Evolutionary conservation across 495 filamentous ascomycete genomes (phyloP), one percentile per base, ranked within the genome.

Genomic region (Lophiotrema nucula): DNA sequence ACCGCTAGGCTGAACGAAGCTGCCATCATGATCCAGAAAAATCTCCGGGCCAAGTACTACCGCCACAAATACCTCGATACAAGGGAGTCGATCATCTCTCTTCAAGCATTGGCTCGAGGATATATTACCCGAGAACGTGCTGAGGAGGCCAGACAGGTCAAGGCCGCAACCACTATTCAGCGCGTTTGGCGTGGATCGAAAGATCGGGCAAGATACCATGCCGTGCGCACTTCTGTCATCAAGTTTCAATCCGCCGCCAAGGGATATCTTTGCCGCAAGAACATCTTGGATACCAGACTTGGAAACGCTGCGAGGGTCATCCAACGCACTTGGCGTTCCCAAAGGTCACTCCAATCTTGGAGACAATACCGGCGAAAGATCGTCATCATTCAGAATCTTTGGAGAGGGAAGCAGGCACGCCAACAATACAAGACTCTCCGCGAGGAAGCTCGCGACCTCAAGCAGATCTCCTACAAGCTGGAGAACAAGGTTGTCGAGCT

Each of bases 401-500:
- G 91, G 91, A 83, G 95, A 67, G 93, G 91, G 61, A 93, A 81
- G 75, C 64, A 76, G 60, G 95, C 93, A 51, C 81, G 95, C 56
- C 80, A 78, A 49, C 82, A 79, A 47, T 98, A 98, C 79, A 97
- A 95, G 82, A 83, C 70, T 39, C 72, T 95, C 50, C 88, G 95
- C 47, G 92, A 95, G 71, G 95, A 98, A 71, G 92, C 93, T 35
- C 87, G 95, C 67, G 93, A 98, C 79, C 82, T 98, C 65, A 96
- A 96, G 76, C 90, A 97, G 71, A 98, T 98, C 62, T 97, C 92
- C 13, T 97, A 97, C 77, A 97, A 95, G 77, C 74, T 98, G 67
- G 95, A 97, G 78, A 97, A 97, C 79, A 97, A 98, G 82, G 93
- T 98, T 52, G 89, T 97, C 50, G 95, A 99, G 75, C 78, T 99